Conservation (phyloP, 805 yeast genomes). For the Wickerhamiella australiensis region DNA sequence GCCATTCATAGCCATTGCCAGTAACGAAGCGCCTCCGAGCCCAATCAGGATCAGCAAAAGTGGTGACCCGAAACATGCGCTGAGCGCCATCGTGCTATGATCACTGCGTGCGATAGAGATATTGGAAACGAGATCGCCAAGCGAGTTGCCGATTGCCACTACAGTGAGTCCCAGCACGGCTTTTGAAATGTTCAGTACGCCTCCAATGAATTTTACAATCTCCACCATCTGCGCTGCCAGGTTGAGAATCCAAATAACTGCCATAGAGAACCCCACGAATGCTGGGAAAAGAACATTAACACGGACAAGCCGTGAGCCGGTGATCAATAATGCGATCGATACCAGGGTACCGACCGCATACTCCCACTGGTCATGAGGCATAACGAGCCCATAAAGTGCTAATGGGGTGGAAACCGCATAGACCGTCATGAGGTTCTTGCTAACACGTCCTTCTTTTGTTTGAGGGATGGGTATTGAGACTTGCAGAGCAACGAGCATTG, state of each 20-base stretch:
- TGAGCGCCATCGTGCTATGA: slow-evolving; percentile 78
- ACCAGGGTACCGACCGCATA: background rate
- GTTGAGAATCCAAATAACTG: slow-evolving; percentile 56
- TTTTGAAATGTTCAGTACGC: slow-evolving; percentile 51
- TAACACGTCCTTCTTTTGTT: background rate
- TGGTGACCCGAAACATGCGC: slow-evolving; percentile 94
- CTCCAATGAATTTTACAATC: slow-evolving; percentile 48
- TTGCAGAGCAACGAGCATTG: slow-evolving; percentile 26
- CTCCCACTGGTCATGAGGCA: background rate
- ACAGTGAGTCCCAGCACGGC: slow-evolving; percentile 77
- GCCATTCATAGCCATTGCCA: slow-evolving; percentile 28
- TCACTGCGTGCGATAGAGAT: slow-evolving; percentile 70
- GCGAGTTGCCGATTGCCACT: slow-evolving; percentile 84
- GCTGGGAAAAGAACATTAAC: slow-evolving; percentile 16
- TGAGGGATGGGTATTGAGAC: slow-evolving; percentile 24
- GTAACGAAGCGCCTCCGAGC: slow-evolving; percentile 60
- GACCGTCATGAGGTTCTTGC: background rate
- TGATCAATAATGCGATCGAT: background rate
- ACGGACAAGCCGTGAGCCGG: background rate
- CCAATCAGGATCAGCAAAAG: slow-evolving; percentile 66
- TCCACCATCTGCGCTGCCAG: slow-evolving; percentile 62
- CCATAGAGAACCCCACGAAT: slow-evolving; percentile 46
- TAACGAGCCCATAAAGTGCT: background rate
- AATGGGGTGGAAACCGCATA: slow-evolving; percentile 11
- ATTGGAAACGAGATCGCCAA: slow-evolving; percentile 81